Conservation (phyloP, 2,329 filamentous ascomycete genomes). For the Penicillium frequentans region DNA sequence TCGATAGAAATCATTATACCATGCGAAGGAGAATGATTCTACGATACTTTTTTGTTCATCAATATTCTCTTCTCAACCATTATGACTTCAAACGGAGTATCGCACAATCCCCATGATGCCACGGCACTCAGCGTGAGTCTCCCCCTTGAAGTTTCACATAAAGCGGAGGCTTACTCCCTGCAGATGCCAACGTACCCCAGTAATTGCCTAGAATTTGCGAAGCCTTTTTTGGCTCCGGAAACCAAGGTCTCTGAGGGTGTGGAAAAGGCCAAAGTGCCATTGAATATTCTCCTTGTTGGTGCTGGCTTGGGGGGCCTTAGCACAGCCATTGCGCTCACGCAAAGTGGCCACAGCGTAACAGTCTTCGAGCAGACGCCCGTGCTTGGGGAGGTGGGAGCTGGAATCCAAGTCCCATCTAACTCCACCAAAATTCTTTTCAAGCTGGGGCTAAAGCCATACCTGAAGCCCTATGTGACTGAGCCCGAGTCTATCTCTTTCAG, state of each 20-base stretch:
- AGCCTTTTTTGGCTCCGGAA: neutral
- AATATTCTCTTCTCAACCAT: neutral
- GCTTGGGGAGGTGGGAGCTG: slow-evolving; percentile 43
- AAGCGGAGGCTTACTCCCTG: neutral
- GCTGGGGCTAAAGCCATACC: slow-evolving; percentile 34
- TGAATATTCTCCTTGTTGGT: slow-evolving; percentile 32
- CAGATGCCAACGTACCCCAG: slow-evolving; percentile 13
- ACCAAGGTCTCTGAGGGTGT: neutral
- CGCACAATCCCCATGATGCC: neutral
- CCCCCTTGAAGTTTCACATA: neutral
- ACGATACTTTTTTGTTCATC: neutral
- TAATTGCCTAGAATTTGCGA: slow-evolving; percentile 11
- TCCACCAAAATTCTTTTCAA: slow-evolving; percentile 29
- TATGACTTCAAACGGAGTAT: neutral
- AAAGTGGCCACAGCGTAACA: slow-evolving; percentile 25
- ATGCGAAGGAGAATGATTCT: neutral
- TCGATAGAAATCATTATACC: neutral
- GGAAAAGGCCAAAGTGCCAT: neutral
- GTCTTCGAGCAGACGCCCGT: slow-evolving; percentile 31
- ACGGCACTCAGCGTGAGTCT: neutral
- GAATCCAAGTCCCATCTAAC: slow-evolving; percentile 44
- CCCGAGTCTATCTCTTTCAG: slow-evolving; percentile 36
- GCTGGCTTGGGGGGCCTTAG: slow-evolving; percentile 32
- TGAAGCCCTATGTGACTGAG: slow-evolving; percentile 28
- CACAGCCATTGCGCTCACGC: slow-evolving; percentile 29